Evolutionary conservation across 2,329 filamentous ascomycete genomes (phyloP).

Genomic region (Chaetomium strumarium): DNA sequence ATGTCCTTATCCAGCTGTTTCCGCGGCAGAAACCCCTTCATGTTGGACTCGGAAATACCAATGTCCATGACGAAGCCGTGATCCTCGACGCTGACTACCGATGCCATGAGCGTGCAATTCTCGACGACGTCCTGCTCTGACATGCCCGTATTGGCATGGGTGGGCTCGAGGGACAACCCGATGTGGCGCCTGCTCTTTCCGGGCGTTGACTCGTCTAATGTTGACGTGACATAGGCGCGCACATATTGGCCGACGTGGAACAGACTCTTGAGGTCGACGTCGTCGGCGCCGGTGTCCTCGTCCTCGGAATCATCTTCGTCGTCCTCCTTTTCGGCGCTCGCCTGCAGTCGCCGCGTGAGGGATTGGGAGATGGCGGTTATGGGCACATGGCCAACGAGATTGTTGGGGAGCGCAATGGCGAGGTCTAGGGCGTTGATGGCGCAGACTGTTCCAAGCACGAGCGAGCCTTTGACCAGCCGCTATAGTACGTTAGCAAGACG

Average conservation of each 20-base stretch:
- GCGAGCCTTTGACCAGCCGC: constrained; percentile 77
- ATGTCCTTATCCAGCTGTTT: constrained; percentile 68
- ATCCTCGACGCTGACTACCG: constrained; percentile 88
- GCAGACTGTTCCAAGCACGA: constrained; percentile 81
- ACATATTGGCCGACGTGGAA: constrained; percentile 85
- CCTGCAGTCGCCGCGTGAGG: constrained; percentile 71
- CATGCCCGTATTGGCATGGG: constrained; percentile 70
- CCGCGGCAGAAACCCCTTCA: constrained; percentile 79
- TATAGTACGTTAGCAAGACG: constrained; percentile 32
- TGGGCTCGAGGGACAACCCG: constrained; percentile 78
- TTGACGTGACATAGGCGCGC: constrained; percentile 75
- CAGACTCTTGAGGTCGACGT: constrained; percentile 66
- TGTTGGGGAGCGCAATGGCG: constrained; percentile 82
- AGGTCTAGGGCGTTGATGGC: constrained; percentile 76
- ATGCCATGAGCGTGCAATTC: constrained; percentile 78
- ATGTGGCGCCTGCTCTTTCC: constrained; percentile 73
- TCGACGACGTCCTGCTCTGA: constrained; percentile 65
- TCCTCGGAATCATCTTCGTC: constrained; percentile 48
- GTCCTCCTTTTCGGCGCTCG: constrained; percentile 53
- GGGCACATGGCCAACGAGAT: constrained; percentile 81
- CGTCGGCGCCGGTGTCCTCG: constrained; percentile 47
- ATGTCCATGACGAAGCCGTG: constrained; percentile 93
- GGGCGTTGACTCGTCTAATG: constrained; percentile 53
- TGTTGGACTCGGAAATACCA: constrained; percentile 59
- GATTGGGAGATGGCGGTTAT: constrained; percentile 85